These are phyloP conservation scores for Colletotrichum lentis DNA, from an alignment of 2,329 filamentous ascomycete species.

Conservation along the genomic window DNA sequence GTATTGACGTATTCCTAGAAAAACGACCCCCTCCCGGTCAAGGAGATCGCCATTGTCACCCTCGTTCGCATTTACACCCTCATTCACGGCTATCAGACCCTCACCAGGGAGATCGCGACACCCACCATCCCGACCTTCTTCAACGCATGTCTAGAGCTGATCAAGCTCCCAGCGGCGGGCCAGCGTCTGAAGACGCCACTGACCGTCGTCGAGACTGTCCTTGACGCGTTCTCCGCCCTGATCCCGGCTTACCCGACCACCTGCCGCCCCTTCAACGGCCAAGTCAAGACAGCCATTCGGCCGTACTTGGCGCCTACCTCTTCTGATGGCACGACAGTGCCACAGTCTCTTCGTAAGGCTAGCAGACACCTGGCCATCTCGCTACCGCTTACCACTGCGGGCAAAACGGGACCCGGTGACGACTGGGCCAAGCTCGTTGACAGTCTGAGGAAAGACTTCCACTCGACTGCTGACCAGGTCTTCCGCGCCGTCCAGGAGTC, in stretches of 20 bases:
- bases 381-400: constrained; percentile 82
- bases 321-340: constrained; percentile 57
- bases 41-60: constrained; percentile 78
- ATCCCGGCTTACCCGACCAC: constrained; percentile 84
- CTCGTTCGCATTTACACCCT: constrained; percentile 85
- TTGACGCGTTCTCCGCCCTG: constrained; percentile 75
- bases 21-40: constrained; percentile 77
- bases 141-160: constrained; percentile 74
- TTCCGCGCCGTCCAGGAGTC: constrained; percentile 83
- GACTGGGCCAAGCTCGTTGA: constrained; percentile 79
- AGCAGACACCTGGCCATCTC: constrained; percentile 73
- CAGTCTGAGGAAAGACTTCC: constrained; percentile 68
- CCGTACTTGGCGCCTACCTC: constrained; percentile 71
- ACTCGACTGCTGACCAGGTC: constrained; percentile 76
- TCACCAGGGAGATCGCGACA: constrained; percentile 87
- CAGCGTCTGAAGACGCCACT: constrained; percentile 52
- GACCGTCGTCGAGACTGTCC: constrained; percentile 70
- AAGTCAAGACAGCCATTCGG: constrained; percentile 69
- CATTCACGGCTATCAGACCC: constrained; percentile 81
- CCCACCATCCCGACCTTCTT: constrained; percentile 80
- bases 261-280: constrained; percentile 77
- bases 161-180: constrained; percentile 55
- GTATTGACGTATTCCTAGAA: constrained; percentile 61
- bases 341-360: constrained; percentile 62
- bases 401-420: constrained; percentile 78